Evolutionary conservation across 2,329 filamentous ascomycete species (phyloP), one percentile per base, ranked within the genome.

Genomic region (Ophiocordyceps camponoti-saundersi): DNA sequence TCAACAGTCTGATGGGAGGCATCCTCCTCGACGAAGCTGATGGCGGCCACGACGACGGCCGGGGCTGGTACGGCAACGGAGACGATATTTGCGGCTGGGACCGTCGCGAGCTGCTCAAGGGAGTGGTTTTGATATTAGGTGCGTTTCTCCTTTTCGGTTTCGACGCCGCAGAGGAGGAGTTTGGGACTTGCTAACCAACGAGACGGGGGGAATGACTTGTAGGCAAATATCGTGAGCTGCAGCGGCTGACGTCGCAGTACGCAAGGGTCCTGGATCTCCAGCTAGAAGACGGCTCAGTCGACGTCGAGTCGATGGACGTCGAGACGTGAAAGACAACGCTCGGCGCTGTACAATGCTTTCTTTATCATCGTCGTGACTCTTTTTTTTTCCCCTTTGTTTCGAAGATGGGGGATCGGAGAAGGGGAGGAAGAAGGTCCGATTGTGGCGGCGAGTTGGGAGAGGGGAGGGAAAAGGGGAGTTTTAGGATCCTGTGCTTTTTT

Each of bases 201-300:
- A 34, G 22, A 16, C 11, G 22, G 36, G 20, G 34, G 26, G 8
- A n/a, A n/a, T n/a, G n/a, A n/a, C n/a, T 11, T 29, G 21, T 55
- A 94, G 88, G 87, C 49, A 96, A 96, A 79, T 90, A 92, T 65
- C 81, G 92, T 48, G 93, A 96, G 59, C 71, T 98, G 29, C 92
- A 98, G 63, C 77, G 92, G 23, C 75, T 95, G 41, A 95, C 87
- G n/a, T 85, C 95, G 23, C 90, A 93, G 51, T 96, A 96, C 61
- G 90, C 90, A 13, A 79, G 85, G 52, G 69, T 88, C n/a, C 69
- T 93, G 21, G 84, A 82, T 48, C 68, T 85, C 36, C 72, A 69
- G 7, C 53, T 69, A 6, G 68, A 71, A 43, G 67, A 69, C 20
- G 66, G 69, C 16, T 61, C 65, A 12, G 56, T 61, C 13, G 67